Percentiles rank a stretch among this genome's conserved stretches.
These are phyloP conservation scores for Sugiyamaella americana DNA, from an alignment of 805 yeast species.

Conservation along the genomic window DNA sequence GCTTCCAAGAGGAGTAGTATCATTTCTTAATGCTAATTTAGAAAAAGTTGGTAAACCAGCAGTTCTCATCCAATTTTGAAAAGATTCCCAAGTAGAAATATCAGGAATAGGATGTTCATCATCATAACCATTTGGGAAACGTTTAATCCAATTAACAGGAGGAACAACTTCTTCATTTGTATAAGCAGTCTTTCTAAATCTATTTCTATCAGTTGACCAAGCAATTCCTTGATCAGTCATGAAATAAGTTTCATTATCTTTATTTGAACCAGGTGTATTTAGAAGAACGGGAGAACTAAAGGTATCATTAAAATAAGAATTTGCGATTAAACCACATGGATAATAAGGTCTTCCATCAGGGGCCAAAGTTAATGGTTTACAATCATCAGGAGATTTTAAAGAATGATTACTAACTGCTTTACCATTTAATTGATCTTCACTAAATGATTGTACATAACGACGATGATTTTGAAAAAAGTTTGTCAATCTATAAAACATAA, in stretches of 20 bases:
- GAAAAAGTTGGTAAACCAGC: slow-evolving; percentile 88
- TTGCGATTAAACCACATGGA: slow-evolving; percentile 95
- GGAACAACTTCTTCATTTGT: slow-evolving; percentile 70
- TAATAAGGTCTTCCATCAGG: slow-evolving; percentile 59
- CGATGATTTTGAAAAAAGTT: slow-evolving; percentile 94
- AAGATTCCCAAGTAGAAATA: slow-evolving; percentile 66
- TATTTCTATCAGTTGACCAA: slow-evolving; percentile 71
- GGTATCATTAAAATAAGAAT: slow-evolving; percentile 87
- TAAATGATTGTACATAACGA: slow-evolving; percentile 81
- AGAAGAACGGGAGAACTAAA: slow-evolving; percentile 46
- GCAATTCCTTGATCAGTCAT: slow-evolving; percentile 62
- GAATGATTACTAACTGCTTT: slow-evolving; percentile 49
- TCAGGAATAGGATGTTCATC: slow-evolving; percentile 66
- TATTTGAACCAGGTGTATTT: slow-evolving; percentile 29
- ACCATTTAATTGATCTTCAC: slow-evolving; percentile 76
- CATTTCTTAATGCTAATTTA: slow-evolving; percentile 75
- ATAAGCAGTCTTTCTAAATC: slow-evolving; percentile 70
- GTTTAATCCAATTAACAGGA: slow-evolving; percentile 84
- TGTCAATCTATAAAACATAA: slow-evolving; percentile 76
- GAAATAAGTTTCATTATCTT: slow-evolving; percentile 30
- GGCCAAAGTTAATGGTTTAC: slow-evolving; percentile 57
- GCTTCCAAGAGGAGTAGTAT: slow-evolving; percentile 43
- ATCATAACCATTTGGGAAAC: slow-evolving; percentile 85
- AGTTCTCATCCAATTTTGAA: slow-evolving; percentile 98
- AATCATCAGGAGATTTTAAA: slow-evolving; percentile 43